These are phyloP conservation scores for Naegleria fowleri DNA, from an alignment of 208 protist genomes.

Conservation along the genomic window DNA sequence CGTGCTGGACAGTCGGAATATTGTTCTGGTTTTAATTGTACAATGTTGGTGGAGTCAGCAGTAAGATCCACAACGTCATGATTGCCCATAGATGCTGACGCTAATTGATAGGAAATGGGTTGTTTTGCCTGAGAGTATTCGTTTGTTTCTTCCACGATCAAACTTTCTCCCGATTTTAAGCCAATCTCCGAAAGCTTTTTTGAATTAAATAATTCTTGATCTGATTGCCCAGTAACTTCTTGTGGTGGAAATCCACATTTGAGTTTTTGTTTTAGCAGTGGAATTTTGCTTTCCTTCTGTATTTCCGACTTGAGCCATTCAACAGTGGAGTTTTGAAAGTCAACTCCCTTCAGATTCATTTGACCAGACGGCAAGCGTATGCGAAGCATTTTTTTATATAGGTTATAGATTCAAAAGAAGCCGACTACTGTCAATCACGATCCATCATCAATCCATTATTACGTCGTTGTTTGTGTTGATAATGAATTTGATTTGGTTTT, in stretches of 20 bases:
- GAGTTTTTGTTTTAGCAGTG: background rate
- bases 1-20: background rate
- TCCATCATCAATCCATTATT: no score
- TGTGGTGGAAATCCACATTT: background rate
- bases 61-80: background rate
- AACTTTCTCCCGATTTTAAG: background rate
- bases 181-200: background rate
- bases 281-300: background rate
- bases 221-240: background rate
- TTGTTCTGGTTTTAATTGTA: background rate
- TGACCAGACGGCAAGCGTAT: background rate
- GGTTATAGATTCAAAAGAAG: no score
- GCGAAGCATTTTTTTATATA: background rate
- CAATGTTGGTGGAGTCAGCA: background rate
- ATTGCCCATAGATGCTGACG: background rate
- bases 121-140: background rate
- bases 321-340: background rate
- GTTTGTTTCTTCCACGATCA: background rate
- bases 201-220: background rate
- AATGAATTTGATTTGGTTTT: no score
- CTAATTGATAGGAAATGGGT: no score
- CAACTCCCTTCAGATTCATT: background rate
- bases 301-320: background rate
- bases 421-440: no score
- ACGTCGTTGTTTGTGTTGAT: no score